A percentile compares a stretch with the other conserved stretches of the same genome.
Evolutionary conservation across 805 yeast genomes (phyloP).

Genomic region (Candida silvatica): DNA sequence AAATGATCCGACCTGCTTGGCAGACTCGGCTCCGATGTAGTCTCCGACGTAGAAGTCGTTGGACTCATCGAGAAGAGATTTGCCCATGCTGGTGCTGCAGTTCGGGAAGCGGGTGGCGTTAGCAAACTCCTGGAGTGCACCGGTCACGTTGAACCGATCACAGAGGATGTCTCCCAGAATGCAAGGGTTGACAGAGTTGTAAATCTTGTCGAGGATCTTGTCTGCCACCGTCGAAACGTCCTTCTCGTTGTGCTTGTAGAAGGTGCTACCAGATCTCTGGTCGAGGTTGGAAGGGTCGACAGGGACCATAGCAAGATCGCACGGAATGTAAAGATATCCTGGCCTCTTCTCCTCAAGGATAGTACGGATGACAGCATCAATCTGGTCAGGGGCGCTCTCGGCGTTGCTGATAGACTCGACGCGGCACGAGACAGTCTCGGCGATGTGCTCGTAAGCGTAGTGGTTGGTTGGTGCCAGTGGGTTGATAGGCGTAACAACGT

Average conservation of each 20-base stretch:
- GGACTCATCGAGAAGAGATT: slow-evolving; percentile 68
- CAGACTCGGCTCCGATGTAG: slow-evolving; percentile 56
- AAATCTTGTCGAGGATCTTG: slow-evolving; percentile 40
- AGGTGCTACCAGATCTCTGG: slow-evolving; percentile 7
- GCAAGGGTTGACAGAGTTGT: slow-evolving; percentile 49
- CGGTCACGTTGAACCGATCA: slow-evolving; percentile 46
- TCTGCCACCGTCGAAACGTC: slow-evolving; percentile 17
- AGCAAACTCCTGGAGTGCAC: slow-evolving; percentile 40
- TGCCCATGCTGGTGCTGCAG: slow-evolving; percentile 59
- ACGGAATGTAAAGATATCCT: slow-evolving; percentile 74
- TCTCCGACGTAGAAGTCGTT: slow-evolving; percentile 57
- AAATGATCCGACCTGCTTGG: slow-evolving; percentile 36
- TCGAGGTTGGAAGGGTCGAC: slow-evolving; percentile 27
- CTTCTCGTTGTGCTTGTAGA: slow-evolving; percentile 19
- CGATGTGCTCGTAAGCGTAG: slow-evolving; percentile 55
- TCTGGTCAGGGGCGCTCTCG: slow-evolving; percentile 41
- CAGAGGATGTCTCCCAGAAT: slow-evolving; percentile 65
- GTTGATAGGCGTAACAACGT: slow-evolving; percentile 45
- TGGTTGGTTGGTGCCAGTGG: slow-evolving; percentile 49
- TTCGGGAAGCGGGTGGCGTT: slow-evolving; percentile 42
- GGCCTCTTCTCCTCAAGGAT: slow-evolving; percentile 60
- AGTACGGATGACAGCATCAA: slow-evolving; percentile 56
- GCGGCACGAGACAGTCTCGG: slow-evolving; percentile 45
- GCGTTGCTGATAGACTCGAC: slow-evolving; percentile 40
- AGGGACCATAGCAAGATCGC: slow-evolving; percentile 46